A percentile compares a stretch with the other conserved stretches of the same genome.
phyloP scores from a whole-genome alignment of 1,284 basidiomycete genomes.

The Farysia itapuensis region DNA sequence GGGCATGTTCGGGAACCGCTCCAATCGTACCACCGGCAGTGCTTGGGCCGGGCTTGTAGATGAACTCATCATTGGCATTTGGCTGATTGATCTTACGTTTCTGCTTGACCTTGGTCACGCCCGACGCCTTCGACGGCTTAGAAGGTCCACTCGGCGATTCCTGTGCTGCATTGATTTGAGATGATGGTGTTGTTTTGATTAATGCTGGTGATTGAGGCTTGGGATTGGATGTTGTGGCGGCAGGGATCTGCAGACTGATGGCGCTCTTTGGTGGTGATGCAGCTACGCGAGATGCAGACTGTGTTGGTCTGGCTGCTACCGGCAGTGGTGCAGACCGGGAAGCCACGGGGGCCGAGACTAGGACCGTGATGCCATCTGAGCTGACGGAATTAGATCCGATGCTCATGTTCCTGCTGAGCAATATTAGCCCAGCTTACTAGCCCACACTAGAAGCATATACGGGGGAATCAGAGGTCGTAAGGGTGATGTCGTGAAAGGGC shows the following conservation, averaged over 20 bases:
- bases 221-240: too few relatives aligned
- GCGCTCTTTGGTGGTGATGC: constrained; percentile 28
- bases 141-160: not conserved
- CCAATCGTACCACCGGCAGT: constrained; percentile 48
- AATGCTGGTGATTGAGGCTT: too few relatives aligned
- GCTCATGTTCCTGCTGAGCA: constrained; percentile 40
- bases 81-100: constrained; percentile 26
- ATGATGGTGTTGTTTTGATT: too few relatives aligned
- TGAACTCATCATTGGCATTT: constrained; percentile 12
- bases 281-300: too few relatives aligned
- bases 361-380: constrained; percentile 35
- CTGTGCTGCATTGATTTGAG: not conserved
- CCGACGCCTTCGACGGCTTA: too few relatives aligned
- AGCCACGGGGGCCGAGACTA: constrained; percentile 20
- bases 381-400: constrained; percentile 21
- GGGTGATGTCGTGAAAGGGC: too few relatives aligned
- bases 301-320: too few relatives aligned
- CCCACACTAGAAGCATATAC: too few relatives aligned
- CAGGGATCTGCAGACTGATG: constrained; percentile 16
- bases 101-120: constrained; percentile 37
- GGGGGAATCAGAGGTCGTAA: too few relatives aligned
- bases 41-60: constrained; percentile 21
- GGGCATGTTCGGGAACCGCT: constrained; percentile 17
- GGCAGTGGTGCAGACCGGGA: constrained; percentile 15
- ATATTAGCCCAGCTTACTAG: constrained; percentile 16